Percentiles rank a stretch among this genome's conserved stretches.
These are phyloP conservation scores for Myxozyma udenii DNA, from an alignment of 805 yeast species.

Conservation along the genomic window DNA sequence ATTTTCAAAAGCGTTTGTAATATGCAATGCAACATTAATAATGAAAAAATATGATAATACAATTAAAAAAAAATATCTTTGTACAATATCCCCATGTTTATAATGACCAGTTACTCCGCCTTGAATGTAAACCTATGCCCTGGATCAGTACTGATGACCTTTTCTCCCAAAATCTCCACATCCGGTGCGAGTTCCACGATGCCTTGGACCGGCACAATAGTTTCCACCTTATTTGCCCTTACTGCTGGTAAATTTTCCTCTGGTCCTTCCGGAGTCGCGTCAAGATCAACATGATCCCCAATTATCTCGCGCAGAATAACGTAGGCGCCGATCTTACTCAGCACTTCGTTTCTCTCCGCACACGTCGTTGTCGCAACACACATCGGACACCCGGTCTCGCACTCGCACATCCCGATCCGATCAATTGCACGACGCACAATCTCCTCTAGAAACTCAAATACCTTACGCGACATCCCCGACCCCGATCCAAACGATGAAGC, in stretches of 20 bases:
- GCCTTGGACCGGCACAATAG: slow-evolving; percentile 54
- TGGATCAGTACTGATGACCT: not conserved
- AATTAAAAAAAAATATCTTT: too few species aligned
- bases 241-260: slow-evolving; percentile 67
- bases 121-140: slow-evolving; percentile 10
- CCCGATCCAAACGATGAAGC: slow-evolving; percentile 4
- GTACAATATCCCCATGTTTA: too few species aligned
- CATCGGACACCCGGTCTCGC: slow-evolving; percentile 66
- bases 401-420: slow-evolving; percentile 61
- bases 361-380: slow-evolving; percentile 86
- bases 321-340: slow-evolving; percentile 82
- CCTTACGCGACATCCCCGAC: slow-evolving; percentile 68
- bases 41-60: not conserved
- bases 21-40: not conserved
- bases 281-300: slow-evolving; percentile 49
- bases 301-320: slow-evolving; percentile 62
- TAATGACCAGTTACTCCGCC: slow-evolving; percentile 5
- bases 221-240: slow-evolving; percentile 53
- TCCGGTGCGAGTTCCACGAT: slow-evolving; percentile 62
- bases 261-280: slow-evolving; percentile 60
- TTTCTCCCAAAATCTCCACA: slow-evolving; percentile 37
- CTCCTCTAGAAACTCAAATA: slow-evolving; percentile 72
- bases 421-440: slow-evolving; percentile 59
- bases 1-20: too few species aligned
- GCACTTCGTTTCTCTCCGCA: slow-evolving; percentile 73